Percentiles rank a stretch among this genome's conserved stretches.
phyloP scores from a whole-genome alignment of 345 rosid species.

The Eucalyptus tenuipes region DNA sequence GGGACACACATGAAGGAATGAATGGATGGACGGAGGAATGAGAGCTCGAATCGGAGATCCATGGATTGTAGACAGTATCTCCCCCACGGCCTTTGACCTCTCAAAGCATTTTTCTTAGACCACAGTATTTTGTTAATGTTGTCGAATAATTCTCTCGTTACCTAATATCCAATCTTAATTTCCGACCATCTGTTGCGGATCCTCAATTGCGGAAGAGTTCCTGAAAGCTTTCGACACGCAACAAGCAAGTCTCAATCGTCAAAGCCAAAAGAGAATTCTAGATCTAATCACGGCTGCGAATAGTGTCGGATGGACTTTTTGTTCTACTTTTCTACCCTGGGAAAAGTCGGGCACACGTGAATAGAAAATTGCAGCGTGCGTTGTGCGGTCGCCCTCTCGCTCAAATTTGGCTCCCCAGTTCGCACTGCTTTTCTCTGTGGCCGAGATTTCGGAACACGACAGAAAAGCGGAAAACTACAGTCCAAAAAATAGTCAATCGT shows the following conservation, averaged over 20 bases:
- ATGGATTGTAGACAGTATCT: constrained; percentile 2
- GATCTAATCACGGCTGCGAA: not conserved
- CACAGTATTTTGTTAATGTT: constrained; percentile 6
- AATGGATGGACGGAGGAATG: too few species aligned
- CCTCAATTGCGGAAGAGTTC: not conserved
- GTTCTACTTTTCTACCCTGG: not conserved
- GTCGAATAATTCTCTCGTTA: not conserved
- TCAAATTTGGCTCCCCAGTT: not conserved
- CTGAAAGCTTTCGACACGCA: not conserved
- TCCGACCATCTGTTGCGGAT: constrained; percentile 7
- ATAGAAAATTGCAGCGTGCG: not conserved
- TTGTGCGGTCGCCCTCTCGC: not conserved
- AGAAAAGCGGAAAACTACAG: not conserved
- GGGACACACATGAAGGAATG: not conserved
- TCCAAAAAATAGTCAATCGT: not conserved
- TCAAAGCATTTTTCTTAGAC: constrained; percentile 2
- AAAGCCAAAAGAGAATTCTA: not conserved
- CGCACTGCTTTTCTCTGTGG: not conserved
- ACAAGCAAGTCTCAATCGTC: not conserved
- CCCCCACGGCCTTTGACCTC: constrained; percentile 28
- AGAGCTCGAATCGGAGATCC: not conserved
- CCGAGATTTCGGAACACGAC: not conserved
- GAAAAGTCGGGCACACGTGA: not conserved
- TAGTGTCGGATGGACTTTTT: not conserved
- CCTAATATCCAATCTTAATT: not conserved